Percentiles rank a stretch among this genome's conserved stretches.
Evolutionary conservation across 2,329 filamentous ascomycete genomes (phyloP).

Genomic region (Fragosphaeria purpurea): DNA sequence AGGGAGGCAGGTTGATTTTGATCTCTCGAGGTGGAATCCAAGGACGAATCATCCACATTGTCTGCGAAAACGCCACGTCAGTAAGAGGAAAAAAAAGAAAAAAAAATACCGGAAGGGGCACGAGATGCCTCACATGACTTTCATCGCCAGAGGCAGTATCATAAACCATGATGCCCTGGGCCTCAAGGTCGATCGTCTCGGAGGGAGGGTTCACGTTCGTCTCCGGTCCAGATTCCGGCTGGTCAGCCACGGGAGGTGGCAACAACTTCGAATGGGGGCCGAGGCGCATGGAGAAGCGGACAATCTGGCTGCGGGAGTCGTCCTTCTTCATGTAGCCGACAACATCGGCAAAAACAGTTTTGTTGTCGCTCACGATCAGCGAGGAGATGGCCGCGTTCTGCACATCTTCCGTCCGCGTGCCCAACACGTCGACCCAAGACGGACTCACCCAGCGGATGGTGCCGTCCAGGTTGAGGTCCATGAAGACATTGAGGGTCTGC

Average conservation of each 20-base stretch:
- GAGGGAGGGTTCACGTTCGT: conserved; percentile 15
- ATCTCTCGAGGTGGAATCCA: conserved; percentile 83
- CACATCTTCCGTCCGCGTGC: conserved; percentile 62
- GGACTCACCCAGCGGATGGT: conserved; percentile 93
- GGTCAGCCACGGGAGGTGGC: conserved; percentile 29
- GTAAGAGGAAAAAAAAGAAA: not conserved
- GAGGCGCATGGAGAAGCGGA: conserved; percentile 66
- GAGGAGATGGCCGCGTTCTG: conserved; percentile 71
- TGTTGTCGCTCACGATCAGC: conserved; percentile 67
- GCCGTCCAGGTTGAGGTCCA: conserved; percentile 85
- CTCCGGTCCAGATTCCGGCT: conserved; percentile 15
- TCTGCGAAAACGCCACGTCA: conserved; percentile 39
- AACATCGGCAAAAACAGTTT: conserved; percentile 68
- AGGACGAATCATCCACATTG: conserved; percentile 99
- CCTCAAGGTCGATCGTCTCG: conserved; percentile 69
- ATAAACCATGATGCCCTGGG: conserved; percentile 97
- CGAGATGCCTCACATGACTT: conserved; percentile 61
- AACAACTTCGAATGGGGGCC: conserved; percentile 59
- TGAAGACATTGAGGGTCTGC: conserved; percentile 90
- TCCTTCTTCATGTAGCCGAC: conserved; percentile 86
- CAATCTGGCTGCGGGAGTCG: conserved; percentile 83
- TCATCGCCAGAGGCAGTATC: conserved; percentile 77
- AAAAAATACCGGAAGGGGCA: not conserved
- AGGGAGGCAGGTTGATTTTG: conserved; percentile 81
- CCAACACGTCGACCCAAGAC: conserved; percentile 89